A percentile compares a stretch with the other conserved stretches of the same genome.
Evolutionary conservation across 495 filamentous ascomycete species (phyloP).

Genomic region (Penicillium canariense): DNA sequence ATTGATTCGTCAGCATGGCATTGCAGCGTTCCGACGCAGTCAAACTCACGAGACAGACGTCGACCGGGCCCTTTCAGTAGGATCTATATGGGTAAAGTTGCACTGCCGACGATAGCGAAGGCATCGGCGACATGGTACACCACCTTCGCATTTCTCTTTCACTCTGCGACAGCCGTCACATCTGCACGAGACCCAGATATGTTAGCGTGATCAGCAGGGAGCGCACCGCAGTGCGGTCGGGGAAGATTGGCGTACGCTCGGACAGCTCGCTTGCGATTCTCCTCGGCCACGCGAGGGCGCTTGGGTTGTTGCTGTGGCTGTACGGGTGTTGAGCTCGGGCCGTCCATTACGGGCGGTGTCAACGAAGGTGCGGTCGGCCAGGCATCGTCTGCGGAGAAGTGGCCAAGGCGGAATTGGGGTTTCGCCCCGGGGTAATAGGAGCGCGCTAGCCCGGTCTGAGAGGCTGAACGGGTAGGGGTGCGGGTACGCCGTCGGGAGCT

Average conservation of each 20-base stretch:
- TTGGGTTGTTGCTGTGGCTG: constrained; percentile 34
- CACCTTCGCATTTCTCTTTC: constrained; percentile 53
- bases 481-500: not conserved
- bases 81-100: constrained; percentile 46
- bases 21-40: not conserved
- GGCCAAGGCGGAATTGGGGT: constrained; percentile 13
- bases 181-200: constrained; percentile 19
- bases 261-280: constrained; percentile 50
- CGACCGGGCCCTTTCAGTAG: constrained; percentile 37
- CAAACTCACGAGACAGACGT: constrained; percentile 39
- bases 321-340: constrained; percentile 23
- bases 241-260: constrained; percentile 34
- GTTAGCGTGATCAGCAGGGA: constrained; percentile 8
- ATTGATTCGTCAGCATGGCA: constrained; percentile 3
- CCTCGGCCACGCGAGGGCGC: constrained; percentile 48
- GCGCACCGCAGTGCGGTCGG: not conserved
- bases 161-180: constrained; percentile 50
- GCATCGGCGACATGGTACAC: constrained; percentile 50
- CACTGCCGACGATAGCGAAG: constrained; percentile 48
- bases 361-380: constrained; percentile 20
- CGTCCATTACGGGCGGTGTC: constrained; percentile 26
- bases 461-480: not conserved
- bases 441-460: not conserved
- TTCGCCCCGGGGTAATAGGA: not conserved
- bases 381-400: constrained; percentile 28